Base-by-base conservation (phyloP, 495 filamentous ascomycete genomes). In the Evernia prunastri region DNA sequence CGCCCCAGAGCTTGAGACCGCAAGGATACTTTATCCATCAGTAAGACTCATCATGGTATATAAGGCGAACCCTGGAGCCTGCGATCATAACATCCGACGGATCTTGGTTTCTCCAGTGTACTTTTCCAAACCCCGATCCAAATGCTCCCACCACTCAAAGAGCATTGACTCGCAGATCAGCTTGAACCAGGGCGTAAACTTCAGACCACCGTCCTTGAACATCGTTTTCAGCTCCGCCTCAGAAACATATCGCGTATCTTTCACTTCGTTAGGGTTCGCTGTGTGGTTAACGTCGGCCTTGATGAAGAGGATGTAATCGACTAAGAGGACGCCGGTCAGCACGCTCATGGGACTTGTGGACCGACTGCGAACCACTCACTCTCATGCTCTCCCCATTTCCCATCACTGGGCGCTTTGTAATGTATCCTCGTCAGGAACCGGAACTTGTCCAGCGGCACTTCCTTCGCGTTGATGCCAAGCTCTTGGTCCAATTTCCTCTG, bases 221-320 rank as follows among this genome's bases (percentile, higher is more conserved):
- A 92, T 91, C 54, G 79, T 67, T 80, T 90, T 94, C 63, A 99
- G 79, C 63, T 94, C 88, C 15, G 90, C 86, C 39, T 87, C 80
- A 13, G 89, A 86, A 35, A 96, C 94, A 68, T 94, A 97, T 70
- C 83, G 79, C 29, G 86, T 89, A 70, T 87, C 92, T 66, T 84
- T 82, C 35, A 89, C 93, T 78, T 99, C 94, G 76, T 99, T 99
- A 36, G 79, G 80, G 79, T 89, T 99, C 66, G 81, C 73, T 45
- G 87, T 73, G 64, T 96, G 74, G 69, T 95, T 88, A 60, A 96
- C 92, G 69, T 96, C 85, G 42, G 92, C 88, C 77, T 95, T 89
- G 81, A 97, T 97, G 79, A 99, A 96, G 61, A 99, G 87, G 66
- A 99, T 99, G 74, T 99, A 99, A 76, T 99, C 94, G 72, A 99